Base-by-base conservation (phyloP, 768 basidiomycete species). In the Tephrocybe sp. region DNA sequence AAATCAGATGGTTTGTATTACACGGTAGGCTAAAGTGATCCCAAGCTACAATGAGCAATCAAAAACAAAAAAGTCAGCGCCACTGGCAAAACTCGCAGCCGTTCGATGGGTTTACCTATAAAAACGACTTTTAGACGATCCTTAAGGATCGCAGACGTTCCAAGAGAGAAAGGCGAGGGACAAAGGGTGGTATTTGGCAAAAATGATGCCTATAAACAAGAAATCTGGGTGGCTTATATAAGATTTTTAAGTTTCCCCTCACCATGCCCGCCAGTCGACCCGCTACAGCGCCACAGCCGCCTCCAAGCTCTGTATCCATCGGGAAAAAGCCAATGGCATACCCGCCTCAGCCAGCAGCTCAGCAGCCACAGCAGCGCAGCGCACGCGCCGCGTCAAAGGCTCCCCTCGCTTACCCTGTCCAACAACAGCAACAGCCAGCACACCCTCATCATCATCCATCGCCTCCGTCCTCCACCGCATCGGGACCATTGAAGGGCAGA, bases 281-380 rank as follows among this genome's bases (percentile, higher is more conserved):
- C 53, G 55, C 51, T 14, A 49, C 59, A 39, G 55, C 55, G 17
- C 69, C 65, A 63, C 71, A 69, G 65, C 71, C 65, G 52, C 73
- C 73, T 43, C 91, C 87, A 32, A 86, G 83, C 53, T 89, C 89
- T 45, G 81, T 92, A 13, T 91, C 92, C 19, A 89, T 89, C 57
- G 92, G 92, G 59, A 96, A 96, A 75, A 89, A 92, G 62, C 92
- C 92, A 30, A 94, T 94, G 92, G 77, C 85, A 2, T 92, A 92
- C 64, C 68, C 70, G 26, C 64, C 58, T n/a, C 68, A 63, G 55
- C 69, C 64, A 44, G 23, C 63, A 57, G 51, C 65, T 13, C 67
- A 68, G 54, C 69, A 68, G 54, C 71, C 64, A 53, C 71, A 69
- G 58, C 71, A 70, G 39, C 69, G 72, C 60, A 73, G 71, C 50